Conservation (phyloP, 2,329 filamentous ascomycete genomes). For the Paraphoma chrysanthemicola region DNA sequence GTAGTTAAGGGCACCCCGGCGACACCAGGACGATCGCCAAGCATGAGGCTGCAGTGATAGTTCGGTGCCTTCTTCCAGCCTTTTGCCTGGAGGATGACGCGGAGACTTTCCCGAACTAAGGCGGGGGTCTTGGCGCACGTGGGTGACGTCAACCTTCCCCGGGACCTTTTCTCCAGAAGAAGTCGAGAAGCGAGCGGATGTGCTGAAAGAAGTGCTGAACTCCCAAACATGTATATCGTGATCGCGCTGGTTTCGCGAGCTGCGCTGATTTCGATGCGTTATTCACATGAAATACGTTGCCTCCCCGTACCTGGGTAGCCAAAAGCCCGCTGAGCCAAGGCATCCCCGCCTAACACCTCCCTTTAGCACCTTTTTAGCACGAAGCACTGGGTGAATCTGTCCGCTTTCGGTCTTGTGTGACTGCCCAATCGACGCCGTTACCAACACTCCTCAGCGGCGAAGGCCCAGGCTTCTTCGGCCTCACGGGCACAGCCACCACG, state of each 20-base stretch:
- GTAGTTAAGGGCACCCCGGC: background rate
- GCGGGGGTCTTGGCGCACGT: constrained; percentile 6
- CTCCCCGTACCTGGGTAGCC: no score
- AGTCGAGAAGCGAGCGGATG: no score
- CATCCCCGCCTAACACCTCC: background rate
- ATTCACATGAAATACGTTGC: no score
- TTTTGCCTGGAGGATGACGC: background rate
- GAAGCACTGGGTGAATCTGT: background rate
- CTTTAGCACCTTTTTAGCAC: background rate
- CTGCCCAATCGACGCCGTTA: no score
- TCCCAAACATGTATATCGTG: no score
- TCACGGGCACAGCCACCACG: constrained; percentile 19
- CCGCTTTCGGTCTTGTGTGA: background rate
- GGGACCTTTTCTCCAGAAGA: background rate
- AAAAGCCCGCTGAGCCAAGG: background rate
- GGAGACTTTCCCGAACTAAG: background rate
- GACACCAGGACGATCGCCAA: background rate
- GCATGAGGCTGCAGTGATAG: background rate
- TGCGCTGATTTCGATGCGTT: no score
- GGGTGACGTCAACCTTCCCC: constrained; percentile 4
- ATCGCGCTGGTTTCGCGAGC: no score
- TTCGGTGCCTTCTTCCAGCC: background rate
- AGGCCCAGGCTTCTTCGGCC: background rate
- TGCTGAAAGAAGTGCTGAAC: no score
- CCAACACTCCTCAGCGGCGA: background rate